Percentiles rank a stretch among this genome's conserved stretches.
These are phyloP conservation scores for Didymella pomorum DNA, from an alignment of 2,329 filamentous ascomycete genomes.

Conservation along the genomic window DNA sequence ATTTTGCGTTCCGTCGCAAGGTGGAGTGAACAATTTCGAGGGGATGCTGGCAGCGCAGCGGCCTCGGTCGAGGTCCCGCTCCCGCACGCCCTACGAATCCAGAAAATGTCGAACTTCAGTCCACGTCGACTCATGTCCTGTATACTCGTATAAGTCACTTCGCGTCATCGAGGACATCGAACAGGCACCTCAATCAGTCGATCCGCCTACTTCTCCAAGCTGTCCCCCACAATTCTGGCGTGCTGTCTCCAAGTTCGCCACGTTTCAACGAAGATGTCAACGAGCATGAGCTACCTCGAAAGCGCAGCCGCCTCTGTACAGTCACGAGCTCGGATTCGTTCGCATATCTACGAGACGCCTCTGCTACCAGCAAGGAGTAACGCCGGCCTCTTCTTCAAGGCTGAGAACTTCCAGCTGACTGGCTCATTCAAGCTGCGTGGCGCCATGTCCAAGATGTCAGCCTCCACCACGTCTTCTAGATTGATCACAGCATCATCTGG, in stretches of 20 bases:
- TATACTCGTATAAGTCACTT: too few relatives aligned
- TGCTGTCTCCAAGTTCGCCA: not conserved
- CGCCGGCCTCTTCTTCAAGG: slow-evolving; percentile 12
- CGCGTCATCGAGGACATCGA: not conserved
- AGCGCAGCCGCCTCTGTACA: slow-evolving; percentile 11
- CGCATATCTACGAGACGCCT: slow-evolving; percentile 17
- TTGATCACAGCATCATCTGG: slow-evolving; percentile 14
- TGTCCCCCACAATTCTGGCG: not conserved
- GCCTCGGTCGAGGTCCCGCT: not conserved
- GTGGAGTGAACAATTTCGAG: not conserved
- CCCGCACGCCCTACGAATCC: slow-evolving; percentile 1
- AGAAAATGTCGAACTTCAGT: not conserved
- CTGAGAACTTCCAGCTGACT: slow-evolving; percentile 18
- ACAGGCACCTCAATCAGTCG: not conserved
- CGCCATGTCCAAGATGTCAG: slow-evolving; percentile 13
- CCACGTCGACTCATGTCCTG: too few relatives aligned
- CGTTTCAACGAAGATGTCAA: too few relatives aligned
- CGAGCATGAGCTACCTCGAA: not conserved
- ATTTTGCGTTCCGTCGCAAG: not conserved
- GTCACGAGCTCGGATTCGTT: slow-evolving; percentile 5
- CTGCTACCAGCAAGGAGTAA: slow-evolving; percentile 2
- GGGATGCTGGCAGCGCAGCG: not conserved
- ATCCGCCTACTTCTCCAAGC: not conserved
- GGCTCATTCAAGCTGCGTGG: slow-evolving; percentile 18
- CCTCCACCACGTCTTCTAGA: not conserved